phyloP scores from a whole-genome alignment of 805 yeast species.

The Scheffersomyces amazonensis region DNA sequence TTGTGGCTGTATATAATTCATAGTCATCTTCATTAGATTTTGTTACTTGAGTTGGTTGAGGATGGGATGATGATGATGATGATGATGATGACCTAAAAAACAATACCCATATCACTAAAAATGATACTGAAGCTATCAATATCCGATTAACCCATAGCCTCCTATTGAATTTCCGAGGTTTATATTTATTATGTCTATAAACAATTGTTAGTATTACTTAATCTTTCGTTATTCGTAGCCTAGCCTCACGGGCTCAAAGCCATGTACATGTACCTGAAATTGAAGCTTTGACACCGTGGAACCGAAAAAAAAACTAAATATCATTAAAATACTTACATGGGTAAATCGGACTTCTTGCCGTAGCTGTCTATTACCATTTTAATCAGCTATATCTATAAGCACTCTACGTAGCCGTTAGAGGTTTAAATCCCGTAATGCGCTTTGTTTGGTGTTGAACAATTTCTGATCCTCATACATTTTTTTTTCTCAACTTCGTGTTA shows the following conservation, averaged over 20 bases:
- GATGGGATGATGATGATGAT: not conserved
- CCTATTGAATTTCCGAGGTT: slow-evolving; percentile 13
- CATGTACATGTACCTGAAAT: not conserved
- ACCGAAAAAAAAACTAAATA: too few species aligned
- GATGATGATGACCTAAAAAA: slow-evolving; percentile 3
- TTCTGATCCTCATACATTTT: too few species aligned
- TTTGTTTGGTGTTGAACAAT: too few species aligned
- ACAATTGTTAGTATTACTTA: slow-evolving; percentile 4
- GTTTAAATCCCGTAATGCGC: too few species aligned
- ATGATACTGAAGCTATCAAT: slow-evolving; percentile 4
- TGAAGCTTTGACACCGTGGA: too few species aligned
- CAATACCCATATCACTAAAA: slow-evolving; percentile 6
- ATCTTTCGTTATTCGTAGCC: not conserved
- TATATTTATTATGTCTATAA: slow-evolving; percentile 15
- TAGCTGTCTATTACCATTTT: slow-evolving; percentile 24
- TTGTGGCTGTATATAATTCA: slow-evolving; percentile 22
- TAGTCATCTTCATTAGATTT: slow-evolving; percentile 9
- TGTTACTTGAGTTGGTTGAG: not conserved
- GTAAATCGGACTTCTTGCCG: slow-evolving; percentile 48
- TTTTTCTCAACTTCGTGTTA: too few species aligned
- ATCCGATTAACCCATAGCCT: slow-evolving; percentile 6
- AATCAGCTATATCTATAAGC: slow-evolving; percentile 7
- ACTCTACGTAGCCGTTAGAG: too few species aligned
- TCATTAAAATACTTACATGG: slow-evolving; percentile 34
- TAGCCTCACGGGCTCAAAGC: too few species aligned